Evolutionary conservation across 257 asterid species (phyloP), one percentile per base, ranked within the genome.

Genomic region (Knoxia roxburghii): DNA sequence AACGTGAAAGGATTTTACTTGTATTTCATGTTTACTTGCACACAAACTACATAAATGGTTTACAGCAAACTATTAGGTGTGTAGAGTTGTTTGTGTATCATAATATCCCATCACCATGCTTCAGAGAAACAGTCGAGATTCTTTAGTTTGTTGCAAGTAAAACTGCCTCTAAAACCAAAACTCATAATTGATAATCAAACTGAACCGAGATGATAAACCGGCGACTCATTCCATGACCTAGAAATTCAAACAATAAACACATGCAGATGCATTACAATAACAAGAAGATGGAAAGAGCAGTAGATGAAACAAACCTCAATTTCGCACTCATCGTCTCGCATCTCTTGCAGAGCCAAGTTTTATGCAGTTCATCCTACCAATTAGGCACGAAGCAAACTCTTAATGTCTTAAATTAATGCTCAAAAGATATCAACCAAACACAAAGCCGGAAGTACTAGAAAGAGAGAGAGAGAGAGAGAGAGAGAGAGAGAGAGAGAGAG

Each of bases 251-350:
- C 43, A 59, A 33, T 9, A 58, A 32, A 60, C 2, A 68, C 35
- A 3, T 55, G 1, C 3, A 39, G 46, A 33, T 20, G 43, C 23
- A 24, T 67, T 14, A 54, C 33, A 5, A 14, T 35, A 27, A 27
- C 45, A 41, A 65, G 32, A 69, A 77, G 70, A 65, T 79, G 65
- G 68, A 69, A 70, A 49, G 70, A 67, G 70, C 72, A 54, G 24
- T 60, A 33, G 43, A 66, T 67, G 72, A 69, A 43, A 69, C 86
- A 53, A 69, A 93, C 99, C 99, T 88, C 73, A 93, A 78, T 86
- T 93, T 93, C 41, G 99, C 99, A 81, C 82, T 90, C 99, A 93
- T 93, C 77, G 97, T 93, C 80, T 93, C 97, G 68, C 99, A 88
- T 82, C 97, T 85, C 82, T 90, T 90, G 90, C 96, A 86, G 64